These are phyloP conservation scores for Tricholomella constricta DNA, from an alignment of 768 basidiomycete species.

Conservation along the genomic window DNA sequence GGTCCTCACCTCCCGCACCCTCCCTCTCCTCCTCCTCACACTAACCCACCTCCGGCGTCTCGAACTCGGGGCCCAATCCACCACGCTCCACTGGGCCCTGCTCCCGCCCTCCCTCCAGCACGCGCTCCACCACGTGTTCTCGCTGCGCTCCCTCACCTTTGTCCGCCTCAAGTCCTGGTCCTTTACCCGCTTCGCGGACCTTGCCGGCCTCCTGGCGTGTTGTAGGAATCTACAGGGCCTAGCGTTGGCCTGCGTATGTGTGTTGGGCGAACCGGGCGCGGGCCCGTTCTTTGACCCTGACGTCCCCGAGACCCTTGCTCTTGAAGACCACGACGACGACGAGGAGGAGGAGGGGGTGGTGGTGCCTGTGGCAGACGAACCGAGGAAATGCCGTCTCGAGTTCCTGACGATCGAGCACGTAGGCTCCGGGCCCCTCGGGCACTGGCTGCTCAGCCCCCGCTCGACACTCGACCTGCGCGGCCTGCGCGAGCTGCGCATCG, in stretches of 20 bases:
- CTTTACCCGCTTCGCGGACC: conserved; percentile 36
- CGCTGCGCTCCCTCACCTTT: conserved; percentile 35
- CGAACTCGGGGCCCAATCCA: conserved; percentile 38
- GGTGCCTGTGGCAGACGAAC: no score
- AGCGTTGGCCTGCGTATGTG: conserved; percentile 36
- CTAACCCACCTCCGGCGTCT: conserved; percentile 39
- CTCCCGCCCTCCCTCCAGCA: conserved; percentile 35
- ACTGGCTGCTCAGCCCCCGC: conserved; percentile 37
- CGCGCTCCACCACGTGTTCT: conserved; percentile 38
- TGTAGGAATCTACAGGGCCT: conserved; percentile 38
- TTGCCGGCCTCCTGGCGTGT: conserved; percentile 34
- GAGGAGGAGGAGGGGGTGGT: conserved; percentile 12
- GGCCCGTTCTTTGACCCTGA: conserved; percentile 4
- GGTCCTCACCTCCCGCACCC: conserved; percentile 39
- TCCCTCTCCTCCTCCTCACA: conserved; percentile 36
- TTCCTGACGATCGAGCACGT: conserved; percentile 45
- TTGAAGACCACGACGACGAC: background rate
- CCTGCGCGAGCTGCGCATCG: conserved; percentile 44
- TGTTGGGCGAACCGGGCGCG: conserved; percentile 25
- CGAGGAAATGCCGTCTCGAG: conserved; percentile 25
- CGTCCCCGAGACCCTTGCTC: background rate
- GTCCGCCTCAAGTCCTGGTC: conserved; percentile 43
- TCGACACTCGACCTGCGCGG: conserved; percentile 35
- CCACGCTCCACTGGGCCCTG: conserved; percentile 37
- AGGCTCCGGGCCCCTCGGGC: conserved; percentile 35